Base-by-base conservation (phyloP, 2,329 filamentous ascomycete genomes). In the Aureobasidium leucospermi region DNA sequence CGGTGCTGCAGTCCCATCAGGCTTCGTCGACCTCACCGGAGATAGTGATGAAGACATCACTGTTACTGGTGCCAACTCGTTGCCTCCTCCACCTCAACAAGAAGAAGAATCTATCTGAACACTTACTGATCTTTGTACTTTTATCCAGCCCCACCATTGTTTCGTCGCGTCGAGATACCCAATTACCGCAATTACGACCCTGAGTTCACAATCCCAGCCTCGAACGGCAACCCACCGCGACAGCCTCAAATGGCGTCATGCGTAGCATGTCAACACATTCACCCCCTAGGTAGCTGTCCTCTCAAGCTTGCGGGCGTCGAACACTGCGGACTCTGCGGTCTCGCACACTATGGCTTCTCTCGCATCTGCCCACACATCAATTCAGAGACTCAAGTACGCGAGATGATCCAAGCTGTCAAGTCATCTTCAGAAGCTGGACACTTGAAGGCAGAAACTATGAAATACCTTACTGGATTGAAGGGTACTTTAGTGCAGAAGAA, bases 351-450 rank as follows among this genome's bases (percentile, higher is more conserved):
- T 63, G 84, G 84, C 2, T 68, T 76, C 57, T 71, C 73, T 1
- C 76, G 81, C 34, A 79, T 77, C 8, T 89, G 86, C 66, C 82
- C 85, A 13, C 82, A 85, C 67, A 77, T 89, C 55, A 76, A 75
- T 58, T 83, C 83, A 3, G 82, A 88, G 62, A 80, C 79, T 3
- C 71, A 89, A 66, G 76, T 90, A 15, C 77, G 80, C 58, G 74
- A 80, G 19, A 87, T 90, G 78, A 73, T 90, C 15, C 79, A 83
- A 59, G 79, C 81, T 0, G 70, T 90, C 23, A 83, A 83, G 65
- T 71, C 76, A 57, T 85, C 80, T 58, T 78, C 76, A 0, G 85
- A 88, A 67, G 74, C 78, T 10, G 73, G 73, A 29, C 74, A 80
- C 19, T 68, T 84, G 7, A 74, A 86, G 10, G 76, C 79, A 10